Evolutionary conservation across 2,329 filamentous ascomycete genomes (phyloP), one percentile per base, ranked within the genome.

Genomic region (Proliferodiscus dingleyae): DNA sequence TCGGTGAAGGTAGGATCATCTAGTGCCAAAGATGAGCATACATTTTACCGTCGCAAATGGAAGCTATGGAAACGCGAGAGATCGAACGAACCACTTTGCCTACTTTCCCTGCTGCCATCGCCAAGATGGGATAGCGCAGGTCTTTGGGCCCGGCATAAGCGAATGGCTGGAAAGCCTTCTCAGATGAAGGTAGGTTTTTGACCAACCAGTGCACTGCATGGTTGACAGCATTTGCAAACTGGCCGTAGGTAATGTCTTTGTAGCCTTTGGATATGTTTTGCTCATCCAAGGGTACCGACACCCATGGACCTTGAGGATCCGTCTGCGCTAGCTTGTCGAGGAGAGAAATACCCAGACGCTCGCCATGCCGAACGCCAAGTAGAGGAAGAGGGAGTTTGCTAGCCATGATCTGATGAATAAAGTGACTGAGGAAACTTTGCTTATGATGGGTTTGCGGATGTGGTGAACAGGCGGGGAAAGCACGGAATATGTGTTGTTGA

Each of bases 311-410:
- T 18, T 43, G 32, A 10, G 26, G 26, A 18, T 45, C 19, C n/a
- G 8, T 9, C 32, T 39, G 34, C 11, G 36, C 28, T 16, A 34
- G 26, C 26, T 39, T 26, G 16, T 45, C 42, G 19, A 45, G 34
- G 24, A 45, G 30, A 5, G 34, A 45, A 36, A 45, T 8, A 5
- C 21, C 21, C 2, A 45, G 2, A 22, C 37, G 43, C 21, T 40
- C 43, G 33, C 37, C 29, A 45, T 45, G 37, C 28, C 26, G 28
- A 9, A 45, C n/a, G 13, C 26, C 28, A 33, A 36, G 43, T 13
- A 26, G 24, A 26, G 24, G 24, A 26, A 26, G 24, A 26, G 24
- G 11, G 11, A 26, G 24, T 26, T 26, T 26, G 24, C 24, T 26
- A 26, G 24, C 24, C 24, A 26, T 26, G 11, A 26, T 6, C 11